Base-by-base conservation (phyloP, 164 flowering plant species). In the Echeveria elegans region DNA sequence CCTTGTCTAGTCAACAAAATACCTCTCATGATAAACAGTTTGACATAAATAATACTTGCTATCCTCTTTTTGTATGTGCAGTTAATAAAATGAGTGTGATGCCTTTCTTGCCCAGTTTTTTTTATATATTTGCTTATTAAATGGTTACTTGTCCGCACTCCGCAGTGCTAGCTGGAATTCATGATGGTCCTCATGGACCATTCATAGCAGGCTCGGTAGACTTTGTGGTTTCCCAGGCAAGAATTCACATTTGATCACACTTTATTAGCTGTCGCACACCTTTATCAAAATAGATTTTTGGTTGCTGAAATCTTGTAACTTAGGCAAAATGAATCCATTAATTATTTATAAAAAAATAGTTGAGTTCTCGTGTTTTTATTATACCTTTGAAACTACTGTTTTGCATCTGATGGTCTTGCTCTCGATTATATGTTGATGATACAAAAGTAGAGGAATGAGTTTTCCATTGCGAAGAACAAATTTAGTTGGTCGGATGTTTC, bases 171-270 rank as follows among this genome's bases (percentile, higher is more conserved):
- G 86, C 72, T 95, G 99, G 97, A 75, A 95, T 92, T 76, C 94
- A 82, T 31, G 88, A 80, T 78, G 97, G 99, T 63, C 99, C 97
- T 40, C 99, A 95, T 69, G 99, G 92, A 80, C 99, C 97, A 47
- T 92, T 95, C 72, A 92, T 95, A 78, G 99, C 99, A 36, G 97
- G 92, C 78, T 89, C 99, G 26, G 94, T 95, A 12, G 99, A 95
- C 75, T 95, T 95, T 73, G 97, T 92, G 73, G 99, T 95, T 69
- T 83, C 92, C 66, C 99, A 95, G 96, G 99, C 90, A 77, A 45
- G 53, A 14, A 31, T 4, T 34, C 56, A 47, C 38, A 34, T 37
- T 23, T 38, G 8, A 21, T 64, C 31, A 29, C 34, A 45, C 29
- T 45, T 26, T n/a, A 24, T 40, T 38, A 37, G n/a, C 41, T 53